These are phyloP conservation scores for Aspergillus neoniger DNA, from an alignment of 2,329 filamentous ascomycete genomes.

Conservation along the genomic window DNA sequence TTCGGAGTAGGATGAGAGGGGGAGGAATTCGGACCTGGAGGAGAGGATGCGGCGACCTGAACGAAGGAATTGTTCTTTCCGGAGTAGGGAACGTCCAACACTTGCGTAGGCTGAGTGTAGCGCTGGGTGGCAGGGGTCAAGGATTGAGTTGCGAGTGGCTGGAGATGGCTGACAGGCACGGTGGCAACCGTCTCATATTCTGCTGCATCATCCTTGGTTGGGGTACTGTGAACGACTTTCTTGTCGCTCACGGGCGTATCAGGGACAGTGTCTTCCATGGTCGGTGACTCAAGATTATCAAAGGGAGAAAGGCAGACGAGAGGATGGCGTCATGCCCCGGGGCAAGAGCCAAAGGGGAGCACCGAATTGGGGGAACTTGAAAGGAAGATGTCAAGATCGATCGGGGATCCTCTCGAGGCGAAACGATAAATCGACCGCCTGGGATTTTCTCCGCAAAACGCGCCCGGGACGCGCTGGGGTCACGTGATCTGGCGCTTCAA, in stretches of 20 bases:
- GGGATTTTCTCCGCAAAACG: conserved; percentile 22
- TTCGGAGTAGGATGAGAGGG: conserved; percentile 39
- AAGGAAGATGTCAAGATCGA: neutral
- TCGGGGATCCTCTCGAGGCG: neutral
- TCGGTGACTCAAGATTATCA: neutral
- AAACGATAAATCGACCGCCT: conserved; percentile 10
- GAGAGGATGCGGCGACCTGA: conserved; percentile 89
- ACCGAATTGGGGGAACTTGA: neutral
- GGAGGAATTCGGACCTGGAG: conserved; percentile 56
- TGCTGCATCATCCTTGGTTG: conserved; percentile 36
- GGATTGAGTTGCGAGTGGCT: conserved; percentile 33
- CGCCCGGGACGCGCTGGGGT: conserved; percentile 23
- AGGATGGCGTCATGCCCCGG: conserved; percentile 5
- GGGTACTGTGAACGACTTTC: conserved; percentile 33
- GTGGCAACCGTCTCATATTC: conserved; percentile 54
- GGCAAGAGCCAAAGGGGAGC: conserved; percentile 4
- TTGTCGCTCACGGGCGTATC: conserved; percentile 44
- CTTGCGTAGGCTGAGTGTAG: conserved; percentile 64
- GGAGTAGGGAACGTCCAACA: conserved; percentile 50
- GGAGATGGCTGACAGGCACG: conserved; percentile 40
- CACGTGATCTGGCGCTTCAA: conserved; percentile 28
- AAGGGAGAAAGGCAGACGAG: neutral
- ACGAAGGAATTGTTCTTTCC: conserved; percentile 51
- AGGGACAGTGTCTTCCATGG: conserved; percentile 44
- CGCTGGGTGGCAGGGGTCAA: conserved; percentile 51